phyloP scores from a whole-genome alignment of 129 eudicot species.

The Mikania micrantha region DNA sequence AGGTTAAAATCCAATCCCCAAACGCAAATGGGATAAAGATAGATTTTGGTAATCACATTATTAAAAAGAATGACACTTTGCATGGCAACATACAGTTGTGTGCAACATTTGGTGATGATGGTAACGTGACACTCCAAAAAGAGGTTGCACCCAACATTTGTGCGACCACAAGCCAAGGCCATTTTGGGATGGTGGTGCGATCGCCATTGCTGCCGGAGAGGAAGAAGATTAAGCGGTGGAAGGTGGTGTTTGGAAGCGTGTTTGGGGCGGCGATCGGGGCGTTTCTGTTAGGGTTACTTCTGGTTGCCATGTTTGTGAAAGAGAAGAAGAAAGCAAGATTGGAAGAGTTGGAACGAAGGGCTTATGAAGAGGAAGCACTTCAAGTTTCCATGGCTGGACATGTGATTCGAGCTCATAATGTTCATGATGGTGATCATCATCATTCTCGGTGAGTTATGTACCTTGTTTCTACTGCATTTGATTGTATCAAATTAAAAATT shows the following conservation, averaged over 20 bases:
- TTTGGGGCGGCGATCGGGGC: slow-evolving; percentile 78
- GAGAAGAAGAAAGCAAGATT: slow-evolving; percentile 77
- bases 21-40: slow-evolving; percentile 49
- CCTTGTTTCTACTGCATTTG: background rate
- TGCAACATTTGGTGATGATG: slow-evolving; percentile 66
- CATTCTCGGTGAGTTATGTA: slow-evolving; percentile 7
- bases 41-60: slow-evolving; percentile 49
- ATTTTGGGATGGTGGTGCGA: slow-evolving; percentile 69
- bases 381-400: slow-evolving; percentile 98
- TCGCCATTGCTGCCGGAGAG: slow-evolving; percentile 43
- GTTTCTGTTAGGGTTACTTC: slow-evolving; percentile 51
- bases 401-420: slow-evolving; percentile 56
- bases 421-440: slow-evolving; percentile 11
- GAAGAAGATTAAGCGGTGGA: slow-evolving; percentile 62
- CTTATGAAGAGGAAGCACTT: slow-evolving; percentile 93
- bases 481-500: no score
- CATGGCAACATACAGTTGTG: slow-evolving; percentile 50
- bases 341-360: slow-evolving; percentile 86
- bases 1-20: slow-evolving; percentile 42
- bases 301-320: slow-evolving; percentile 73
- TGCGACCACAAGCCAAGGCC: slow-evolving; percentile 52
- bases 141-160: slow-evolving; percentile 53
- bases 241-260: slow-evolving; percentile 58
- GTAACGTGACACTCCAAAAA: slow-evolving; percentile 61
- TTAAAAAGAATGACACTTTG: slow-evolving; percentile 16